phyloP scores from a whole-genome alignment of 2,329 filamentous ascomycete species.

The Neofusicoccum ribis region DNA sequence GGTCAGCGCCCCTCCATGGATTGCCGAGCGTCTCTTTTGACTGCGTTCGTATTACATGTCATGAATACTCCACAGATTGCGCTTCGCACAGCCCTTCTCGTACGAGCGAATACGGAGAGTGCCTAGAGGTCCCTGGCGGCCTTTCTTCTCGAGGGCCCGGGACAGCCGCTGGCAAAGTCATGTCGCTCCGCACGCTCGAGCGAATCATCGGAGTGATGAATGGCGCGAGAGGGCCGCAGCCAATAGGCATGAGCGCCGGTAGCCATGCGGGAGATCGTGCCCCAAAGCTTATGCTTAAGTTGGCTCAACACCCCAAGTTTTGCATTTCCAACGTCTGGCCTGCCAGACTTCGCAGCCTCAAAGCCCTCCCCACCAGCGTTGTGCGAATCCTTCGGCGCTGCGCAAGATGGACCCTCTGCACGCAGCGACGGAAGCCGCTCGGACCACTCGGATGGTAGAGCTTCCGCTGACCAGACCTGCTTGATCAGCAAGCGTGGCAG shows the following conservation, averaged over 20 bases:
- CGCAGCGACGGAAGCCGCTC: neutral
- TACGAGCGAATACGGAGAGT: neutral
- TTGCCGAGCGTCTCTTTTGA: neutral
- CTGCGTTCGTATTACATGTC: neutral
- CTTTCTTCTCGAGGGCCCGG: neutral
- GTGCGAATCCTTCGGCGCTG: neutral
- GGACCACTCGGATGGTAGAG: slow-evolving; percentile 4
- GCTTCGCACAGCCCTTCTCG: neutral
- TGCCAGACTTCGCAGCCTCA: neutral
- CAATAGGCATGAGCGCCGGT: neutral
- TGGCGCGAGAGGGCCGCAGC: neutral
- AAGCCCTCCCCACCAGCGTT: neutral
- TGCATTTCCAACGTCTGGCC: neutral
- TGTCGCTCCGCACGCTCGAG: neutral
- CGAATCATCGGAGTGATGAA: neutral
- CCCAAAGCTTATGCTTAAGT: slow-evolving; percentile 13
- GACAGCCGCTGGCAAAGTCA: neutral
- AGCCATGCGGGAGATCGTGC: neutral
- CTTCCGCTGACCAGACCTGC: slow-evolving; percentile 1
- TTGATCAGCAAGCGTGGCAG: slow-evolving; percentile 10
- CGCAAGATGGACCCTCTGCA: neutral
- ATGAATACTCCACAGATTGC: neutral
- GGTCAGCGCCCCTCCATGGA: neutral
- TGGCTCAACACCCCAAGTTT: neutral
- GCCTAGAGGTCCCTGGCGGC: neutral